Conservation (phyloP, 2,329 filamentous ascomycete species). For the Colletotrichum karsti region DNA sequence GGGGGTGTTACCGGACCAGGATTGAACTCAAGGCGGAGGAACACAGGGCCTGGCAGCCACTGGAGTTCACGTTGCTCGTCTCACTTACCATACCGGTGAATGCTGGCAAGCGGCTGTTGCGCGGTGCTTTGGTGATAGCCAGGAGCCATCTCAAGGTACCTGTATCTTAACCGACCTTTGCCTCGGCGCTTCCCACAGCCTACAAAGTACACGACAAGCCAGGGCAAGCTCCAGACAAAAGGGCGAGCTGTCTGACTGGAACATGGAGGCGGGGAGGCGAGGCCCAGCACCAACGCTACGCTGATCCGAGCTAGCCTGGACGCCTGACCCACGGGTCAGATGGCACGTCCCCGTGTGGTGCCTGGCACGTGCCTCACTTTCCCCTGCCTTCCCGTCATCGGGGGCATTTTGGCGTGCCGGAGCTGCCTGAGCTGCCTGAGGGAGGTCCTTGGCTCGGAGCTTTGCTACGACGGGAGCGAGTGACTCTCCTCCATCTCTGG, state of each 20-base stretch:
- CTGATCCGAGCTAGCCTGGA: constrained; percentile 25
- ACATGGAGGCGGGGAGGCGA: constrained; percentile 27
- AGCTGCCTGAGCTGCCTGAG: constrained; percentile 13
- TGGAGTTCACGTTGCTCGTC: not conserved
- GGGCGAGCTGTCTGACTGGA: constrained; percentile 19
- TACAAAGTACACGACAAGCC: too few species aligned
- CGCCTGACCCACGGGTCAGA: constrained; percentile 29
- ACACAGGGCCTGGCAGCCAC: constrained; percentile 15
- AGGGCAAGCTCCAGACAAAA: constrained; percentile 3
- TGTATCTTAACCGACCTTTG: not conserved
- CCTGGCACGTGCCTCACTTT: constrained; percentile 26
- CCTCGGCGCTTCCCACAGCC: not conserved
- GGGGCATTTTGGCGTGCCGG: not conserved
- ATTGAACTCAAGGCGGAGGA: constrained; percentile 20
- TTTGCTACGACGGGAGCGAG: not conserved
- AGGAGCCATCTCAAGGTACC: constrained; percentile 5
- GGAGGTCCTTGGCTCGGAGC: not conserved
- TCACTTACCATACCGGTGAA: not conserved
- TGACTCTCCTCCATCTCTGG: not conserved
- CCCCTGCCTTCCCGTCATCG: constrained; percentile 25
- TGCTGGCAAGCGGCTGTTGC: constrained; percentile 9
- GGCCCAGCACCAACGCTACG: constrained; percentile 27
- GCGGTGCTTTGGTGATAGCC: not conserved
- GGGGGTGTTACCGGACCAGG: not conserved
- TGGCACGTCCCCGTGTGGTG: constrained; percentile 21